Percentiles rank a stretch among this genome's conserved stretches.
phyloP scores from a whole-genome alignment of 495 filamentous ascomycete genomes.

The Neurospora sp. region DNA sequence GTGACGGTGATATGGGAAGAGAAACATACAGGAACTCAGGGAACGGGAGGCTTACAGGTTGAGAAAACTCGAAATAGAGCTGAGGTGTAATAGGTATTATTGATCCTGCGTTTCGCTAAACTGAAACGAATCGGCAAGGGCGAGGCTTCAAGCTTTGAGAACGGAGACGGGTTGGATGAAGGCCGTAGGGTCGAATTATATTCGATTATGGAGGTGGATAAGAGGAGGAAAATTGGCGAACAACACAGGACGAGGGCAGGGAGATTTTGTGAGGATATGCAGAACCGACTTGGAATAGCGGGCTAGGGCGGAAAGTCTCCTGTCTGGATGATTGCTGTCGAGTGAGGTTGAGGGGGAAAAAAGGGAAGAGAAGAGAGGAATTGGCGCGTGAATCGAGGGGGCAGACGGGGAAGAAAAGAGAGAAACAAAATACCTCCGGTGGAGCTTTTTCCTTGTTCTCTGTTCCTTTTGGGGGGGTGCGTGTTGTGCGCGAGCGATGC shows the following conservation, averaged over 20 bases:
- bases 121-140: not conserved
- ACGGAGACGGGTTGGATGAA: not conserved
- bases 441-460: not conserved
- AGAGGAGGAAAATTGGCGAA: constrained; percentile 8
- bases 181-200: not conserved
- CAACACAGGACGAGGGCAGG: constrained; percentile 23
- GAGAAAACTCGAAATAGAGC: not conserved
- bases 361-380: constrained; percentile 6
- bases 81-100: not conserved
- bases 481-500: not conserved
- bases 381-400: not conserved
- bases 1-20: not conserved
- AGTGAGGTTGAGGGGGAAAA: constrained; percentile 23
- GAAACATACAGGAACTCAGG: not conserved
- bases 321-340: constrained; percentile 16
- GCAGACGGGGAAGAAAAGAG: constrained; percentile 3
- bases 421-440: constrained; percentile 3
- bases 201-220: not conserved
- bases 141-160: not conserved
- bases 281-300: constrained; percentile 9
- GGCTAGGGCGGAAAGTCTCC: constrained; percentile 10
- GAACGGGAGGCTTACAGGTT: not conserved
- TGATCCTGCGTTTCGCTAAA: not conserved
- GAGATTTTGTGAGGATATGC: constrained; percentile 5
- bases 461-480: not conserved